Base-by-base conservation (phyloP, 306 rosid species). In the Herpetospermum pedunculosum region DNA sequence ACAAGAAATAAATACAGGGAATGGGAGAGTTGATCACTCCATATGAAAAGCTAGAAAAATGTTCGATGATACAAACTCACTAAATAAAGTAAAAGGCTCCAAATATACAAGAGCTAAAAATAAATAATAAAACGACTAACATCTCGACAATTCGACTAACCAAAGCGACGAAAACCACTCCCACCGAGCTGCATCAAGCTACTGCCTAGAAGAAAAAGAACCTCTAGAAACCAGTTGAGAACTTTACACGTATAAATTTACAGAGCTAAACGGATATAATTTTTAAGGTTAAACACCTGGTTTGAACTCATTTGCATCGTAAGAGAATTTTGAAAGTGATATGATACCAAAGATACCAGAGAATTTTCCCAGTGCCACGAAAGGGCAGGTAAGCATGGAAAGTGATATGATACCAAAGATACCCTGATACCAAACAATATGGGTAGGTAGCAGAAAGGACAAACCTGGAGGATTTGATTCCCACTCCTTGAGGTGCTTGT, bases 401-500 rank as follows among this genome's bases (percentile, higher is more conserved):
- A 4, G 50, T 15, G 8, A 4, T 44, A 44, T 15, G 50, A 46
- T 46, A 4, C 1, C n/a, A 15, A 14, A 46, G 50, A 4, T 46
- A 46, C n/a, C n/a, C n/a, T n/a, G n/a, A n/a, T n/a, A 54, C n/a
- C 62, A 54, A 12, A 54, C 32, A 4, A 25, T 54, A 54, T 54
- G 32, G 28, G 40, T 65, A 67, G 35, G 48, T 67, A 19, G 6
- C 48, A 21, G 4, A 14, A 41, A 25, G 16, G 52, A 19, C 72
- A 21, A 40, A 65, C 72, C 72, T 65, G 32, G 11, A 65, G 48
- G 40, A 44, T 63, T 64, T 35, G 71, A 8, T 62, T 62, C 55
- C 41, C 41, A 70, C 18, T 35, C 46, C 76, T 67, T 38, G 29
- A 70, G 75, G 60, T 41, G 49, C 73, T 76, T 48, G 28, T 64